Conservation (phyloP, 148 eudicot species). For the Rhododendron molle region DNA sequence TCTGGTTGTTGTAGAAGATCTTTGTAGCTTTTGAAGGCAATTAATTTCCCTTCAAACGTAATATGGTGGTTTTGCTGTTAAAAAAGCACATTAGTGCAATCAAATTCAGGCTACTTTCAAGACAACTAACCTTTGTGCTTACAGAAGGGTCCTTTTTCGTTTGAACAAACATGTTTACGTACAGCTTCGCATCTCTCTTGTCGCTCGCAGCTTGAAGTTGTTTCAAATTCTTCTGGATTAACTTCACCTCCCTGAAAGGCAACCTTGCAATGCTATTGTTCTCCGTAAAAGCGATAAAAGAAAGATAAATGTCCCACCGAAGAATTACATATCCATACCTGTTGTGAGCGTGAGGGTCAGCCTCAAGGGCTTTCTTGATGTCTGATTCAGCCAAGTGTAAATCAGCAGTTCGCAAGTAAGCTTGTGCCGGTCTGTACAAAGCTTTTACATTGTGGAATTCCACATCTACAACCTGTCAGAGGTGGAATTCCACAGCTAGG, state of each 20-base stretch:
- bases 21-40: conserved; percentile 6
- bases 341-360: conserved; percentile 55
- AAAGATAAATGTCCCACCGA: not conserved
- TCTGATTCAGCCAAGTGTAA: conserved; percentile 54
- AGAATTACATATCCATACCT: conserved; percentile 22
- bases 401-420: conserved; percentile 44
- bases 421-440: conserved; percentile 58
- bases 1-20: not conserved
- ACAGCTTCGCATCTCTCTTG: conserved; percentile 53
- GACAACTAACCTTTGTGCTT: conserved; percentile 30
- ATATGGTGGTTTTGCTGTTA: not conserved
- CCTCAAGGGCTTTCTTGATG: conserved; percentile 59
- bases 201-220: conserved; percentile 55
- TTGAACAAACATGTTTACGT: conserved; percentile 47
- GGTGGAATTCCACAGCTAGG: not conserved
- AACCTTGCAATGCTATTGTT: not conserved
- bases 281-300: not conserved
- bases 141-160: conserved; percentile 29
- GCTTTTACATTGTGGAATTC: conserved; percentile 61
- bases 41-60: not conserved
- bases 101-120: not conserved
- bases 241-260: conserved; percentile 53
- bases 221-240: conserved; percentile 40
- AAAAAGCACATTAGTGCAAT: not conserved
- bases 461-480: conserved; percentile 48